Evolutionary conservation across 176 grass and related monocot species (phyloP).

Genomic region (Triticum monococcum): DNA sequence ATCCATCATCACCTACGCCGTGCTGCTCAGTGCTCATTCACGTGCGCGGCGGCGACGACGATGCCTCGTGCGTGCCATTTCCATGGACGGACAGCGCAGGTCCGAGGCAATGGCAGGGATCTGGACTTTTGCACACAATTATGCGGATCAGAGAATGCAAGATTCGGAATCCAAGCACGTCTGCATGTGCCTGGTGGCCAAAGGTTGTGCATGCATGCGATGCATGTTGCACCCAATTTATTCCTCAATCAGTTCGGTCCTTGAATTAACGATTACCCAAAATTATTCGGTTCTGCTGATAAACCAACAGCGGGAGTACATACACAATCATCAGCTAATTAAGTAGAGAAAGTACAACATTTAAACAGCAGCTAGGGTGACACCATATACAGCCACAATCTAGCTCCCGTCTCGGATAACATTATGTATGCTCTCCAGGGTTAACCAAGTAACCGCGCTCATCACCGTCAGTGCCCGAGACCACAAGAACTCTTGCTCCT

Average conservation of each 20-base stretch:
- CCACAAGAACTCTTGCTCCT: conserved; percentile 2
- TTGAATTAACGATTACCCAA: conserved; percentile 14
- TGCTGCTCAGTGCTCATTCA: background rate
- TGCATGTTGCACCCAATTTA: background rate
- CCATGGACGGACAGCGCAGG: too few relatives aligned
- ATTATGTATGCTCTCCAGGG: background rate
- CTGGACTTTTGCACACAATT: background rate
- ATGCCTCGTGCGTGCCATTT: background rate
- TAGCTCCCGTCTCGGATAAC: background rate
- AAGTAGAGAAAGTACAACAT: background rate
- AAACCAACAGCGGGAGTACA: conserved; percentile 17
- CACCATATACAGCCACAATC: conserved; percentile 30
- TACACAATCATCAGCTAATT: background rate
- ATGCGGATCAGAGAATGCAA: conserved; percentile 23
- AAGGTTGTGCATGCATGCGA: background rate
- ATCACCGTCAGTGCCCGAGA: background rate
- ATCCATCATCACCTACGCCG: background rate
- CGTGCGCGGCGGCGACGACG: background rate
- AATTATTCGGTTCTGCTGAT: conserved; percentile 23
- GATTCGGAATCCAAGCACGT: conserved; percentile 32
- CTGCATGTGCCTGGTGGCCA: background rate
- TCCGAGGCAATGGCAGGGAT: background rate
- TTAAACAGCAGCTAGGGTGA: background rate
- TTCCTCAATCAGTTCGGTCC: background rate
- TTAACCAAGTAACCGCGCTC: background rate